Base-by-base conservation (phyloP, 495 filamentous ascomycete genomes). In the Rhizodiscina lignyota region DNA sequence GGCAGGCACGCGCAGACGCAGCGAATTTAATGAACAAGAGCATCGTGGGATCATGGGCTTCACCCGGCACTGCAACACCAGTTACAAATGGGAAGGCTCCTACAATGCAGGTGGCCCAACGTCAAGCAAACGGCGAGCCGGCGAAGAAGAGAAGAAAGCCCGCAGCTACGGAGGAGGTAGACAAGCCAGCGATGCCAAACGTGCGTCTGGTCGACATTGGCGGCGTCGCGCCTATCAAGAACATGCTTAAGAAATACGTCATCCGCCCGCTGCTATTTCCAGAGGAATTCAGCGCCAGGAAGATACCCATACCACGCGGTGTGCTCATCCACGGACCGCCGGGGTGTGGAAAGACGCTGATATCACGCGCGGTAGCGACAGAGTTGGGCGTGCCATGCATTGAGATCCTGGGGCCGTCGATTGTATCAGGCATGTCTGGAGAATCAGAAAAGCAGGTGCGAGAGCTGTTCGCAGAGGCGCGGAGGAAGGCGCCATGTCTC, bases 391-490 rank as follows among this genome's bases (percentile, higher is more conserved):
- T 89, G 10, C 76, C 86, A 0, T 94, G 87, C 52, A 77, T 96
- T 35, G 72, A 84, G 2, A 74, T 96, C 11, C 83, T 83, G 2
- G 89, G 83, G 0, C 85, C 89, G 8, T 86, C 83, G 0, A 67
- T 94, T 13, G 76, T 96, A 0, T 83, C 82, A 13, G 87, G 89
- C 2, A 94, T 93, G 78, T 94, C 85, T 12, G 87, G 87, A 43
- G 87, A 94, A 48, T 93, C 83, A 0, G 89, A 97, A 56, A 91
- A 92, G 61, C 85, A 84, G 37, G 71, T 97, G 32, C 67, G 87
- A 21, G 86, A 94, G 37, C 66, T 85, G 37, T 94, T 94, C 44
- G 74, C 94, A 16, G 82, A 92, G 50, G 89, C 89, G 0, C 81
- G 79, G 51, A 69, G 72, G 36, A 67, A 86, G 36, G 89, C 89